Base-by-base conservation (phyloP, 1,139 yeast genomes). In the Debaryomycetaceae sp. region DNA sequence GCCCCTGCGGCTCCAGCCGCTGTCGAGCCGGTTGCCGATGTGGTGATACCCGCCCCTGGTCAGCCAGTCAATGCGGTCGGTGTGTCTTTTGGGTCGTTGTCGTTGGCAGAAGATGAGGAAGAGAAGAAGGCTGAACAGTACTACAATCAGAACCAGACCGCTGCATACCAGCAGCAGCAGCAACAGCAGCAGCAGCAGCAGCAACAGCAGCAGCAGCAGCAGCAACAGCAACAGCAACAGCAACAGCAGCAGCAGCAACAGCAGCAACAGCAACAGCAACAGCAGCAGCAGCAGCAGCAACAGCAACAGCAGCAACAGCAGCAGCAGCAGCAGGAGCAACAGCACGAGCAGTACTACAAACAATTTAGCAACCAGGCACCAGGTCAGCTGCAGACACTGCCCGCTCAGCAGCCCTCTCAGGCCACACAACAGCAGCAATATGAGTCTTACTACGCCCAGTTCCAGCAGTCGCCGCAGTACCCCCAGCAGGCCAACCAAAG, bases 21-120 rank as follows among this genome's bases (percentile, higher is more conserved):
- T 27, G 34, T 32, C 5, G 30, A 30, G 16, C 42, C 44, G 7
- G 43, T 32, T 32, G 43, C 44, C 34, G 73, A 82, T 41, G 91
- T 83, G 38, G 79, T 81, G 32, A 72, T 83, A 49, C 91, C 91
- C 42, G 56, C 69, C 25, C 56, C 69, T 30, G 53, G 67, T 29
- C 74, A 70, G 47, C 61, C 67, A 39, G 61, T 65, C 27, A 71
- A 71, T 46, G 65, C 74, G 36, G 78, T 77, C 31, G 85, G 83
- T 43, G 82, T 80, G 34, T 80, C 83, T 32, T 81, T 81, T 47
- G 86, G 88, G 32, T 74, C 83, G 12, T 65, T 78, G 53, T 61
- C 75, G 24, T 60, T 72, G 43, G 68, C 62, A 28, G 78, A 72
- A 28, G 65, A 65, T 28, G 71, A 64, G 28, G 41, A 38, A 25